Percentiles rank a stretch among this genome's conserved stretches.
phyloP scores from a whole-genome alignment of 148 eudicot genomes.

The Dysphania ambrosioides region DNA sequence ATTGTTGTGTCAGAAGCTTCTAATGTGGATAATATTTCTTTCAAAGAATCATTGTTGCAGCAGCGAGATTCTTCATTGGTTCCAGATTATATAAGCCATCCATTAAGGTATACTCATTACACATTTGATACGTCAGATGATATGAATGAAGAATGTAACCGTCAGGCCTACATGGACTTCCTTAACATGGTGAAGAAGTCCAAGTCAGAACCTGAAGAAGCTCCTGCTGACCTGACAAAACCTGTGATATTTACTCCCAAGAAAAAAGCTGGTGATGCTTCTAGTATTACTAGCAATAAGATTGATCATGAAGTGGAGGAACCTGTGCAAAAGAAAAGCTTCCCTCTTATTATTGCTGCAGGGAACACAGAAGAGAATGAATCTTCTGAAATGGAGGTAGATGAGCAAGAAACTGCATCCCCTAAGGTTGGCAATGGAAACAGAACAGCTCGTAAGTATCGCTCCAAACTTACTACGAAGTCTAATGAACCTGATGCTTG shows the following conservation, averaged over 20 bases:
- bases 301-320: conserved; percentile 21
- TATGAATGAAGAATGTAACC: conserved; percentile 35
- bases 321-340: conserved; percentile 26
- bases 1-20: conserved; percentile 20
- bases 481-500: conserved; percentile 30
- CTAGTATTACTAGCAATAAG: conserved; percentile 8
- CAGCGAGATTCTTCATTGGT: conserved; percentile 33
- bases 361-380: conserved; percentile 34
- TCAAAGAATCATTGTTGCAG: conserved; percentile 19
- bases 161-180: conserved; percentile 33
- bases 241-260: conserved; percentile 33
- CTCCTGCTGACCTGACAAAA: conserved; percentile 36
- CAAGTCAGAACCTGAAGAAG: conserved; percentile 32
- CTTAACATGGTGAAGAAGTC: conserved; percentile 27
- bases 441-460: conserved; percentile 53
- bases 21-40: conserved; percentile 16
- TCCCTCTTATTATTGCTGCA: conserved; percentile 32
- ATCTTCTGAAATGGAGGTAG: conserved; percentile 68
- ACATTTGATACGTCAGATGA: conserved; percentile 38
- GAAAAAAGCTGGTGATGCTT: conserved; percentile 19
- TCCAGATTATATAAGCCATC: conserved; percentile 68
- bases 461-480: conserved; percentile 36
- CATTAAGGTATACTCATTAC: conserved; percentile 62
- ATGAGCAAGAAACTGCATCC: conserved; percentile 35
- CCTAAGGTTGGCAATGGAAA: conserved; percentile 25